Conservation (phyloP, 495 filamentous ascomycete genomes). For the Xylaria longipes region DNA sequence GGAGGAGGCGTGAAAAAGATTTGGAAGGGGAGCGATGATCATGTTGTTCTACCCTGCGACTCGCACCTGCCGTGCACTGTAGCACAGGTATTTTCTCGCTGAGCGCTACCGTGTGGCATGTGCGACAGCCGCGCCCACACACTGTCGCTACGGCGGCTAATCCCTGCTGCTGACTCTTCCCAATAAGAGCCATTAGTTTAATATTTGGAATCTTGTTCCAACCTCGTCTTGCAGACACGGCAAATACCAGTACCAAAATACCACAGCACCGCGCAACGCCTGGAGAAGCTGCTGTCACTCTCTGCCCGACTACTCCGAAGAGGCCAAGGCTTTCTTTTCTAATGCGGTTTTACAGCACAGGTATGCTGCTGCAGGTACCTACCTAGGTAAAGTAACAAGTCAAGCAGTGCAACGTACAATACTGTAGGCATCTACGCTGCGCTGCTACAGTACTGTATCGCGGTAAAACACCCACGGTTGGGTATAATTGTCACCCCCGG, state of each 20-base stretch:
- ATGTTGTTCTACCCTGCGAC: neutral
- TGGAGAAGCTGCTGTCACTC: neutral
- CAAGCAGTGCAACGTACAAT: neutral
- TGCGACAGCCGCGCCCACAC: conserved; percentile 12
- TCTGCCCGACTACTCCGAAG: neutral
- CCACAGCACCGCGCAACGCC: neutral
- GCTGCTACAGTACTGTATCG: neutral
- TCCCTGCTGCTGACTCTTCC: conserved; percentile 31
- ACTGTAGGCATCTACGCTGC: neutral
- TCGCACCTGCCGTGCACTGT: neutral
- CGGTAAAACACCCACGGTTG: neutral
- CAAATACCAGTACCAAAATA: neutral
- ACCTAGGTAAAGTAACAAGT: neutral
- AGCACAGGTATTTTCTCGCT: neutral
- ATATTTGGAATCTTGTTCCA: conserved; percentile 30
- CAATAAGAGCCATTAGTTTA: conserved; percentile 9
- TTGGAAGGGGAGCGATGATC: conserved; percentile 22
- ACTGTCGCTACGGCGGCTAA: conserved; percentile 26
- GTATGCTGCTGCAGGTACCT: neutral
- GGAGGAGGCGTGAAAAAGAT: conserved; percentile 19
- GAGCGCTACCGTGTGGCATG: neutral
- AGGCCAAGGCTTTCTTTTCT: neutral
- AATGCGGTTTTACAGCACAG: neutral
- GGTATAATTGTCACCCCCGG: conserved; percentile 6
- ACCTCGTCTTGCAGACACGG: conserved; percentile 13